phyloP scores from a whole-genome alignment of 441 rosid genomes.

The Cnidoscolus chayamansa region DNA sequence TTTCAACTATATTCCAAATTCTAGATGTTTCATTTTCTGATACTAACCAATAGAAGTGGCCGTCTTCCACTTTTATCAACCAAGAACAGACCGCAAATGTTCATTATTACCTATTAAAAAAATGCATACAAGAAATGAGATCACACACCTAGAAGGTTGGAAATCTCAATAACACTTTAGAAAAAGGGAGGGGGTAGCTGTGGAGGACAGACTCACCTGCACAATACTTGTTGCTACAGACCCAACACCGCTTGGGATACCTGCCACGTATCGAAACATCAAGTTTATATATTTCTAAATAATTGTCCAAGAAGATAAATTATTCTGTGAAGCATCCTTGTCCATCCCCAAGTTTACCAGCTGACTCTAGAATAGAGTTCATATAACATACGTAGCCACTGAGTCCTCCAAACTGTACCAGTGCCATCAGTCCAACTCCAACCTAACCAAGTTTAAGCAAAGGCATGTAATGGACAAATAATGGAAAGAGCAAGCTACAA shows the following conservation, averaged over 20 bases:
- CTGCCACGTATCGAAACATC: background rate
- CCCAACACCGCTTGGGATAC: background rate
- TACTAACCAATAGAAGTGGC: constrained; percentile 8
- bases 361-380: constrained; percentile 46
- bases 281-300: background rate
- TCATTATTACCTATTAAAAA: background rate
- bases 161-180: too few species aligned
- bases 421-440: constrained; percentile 64
- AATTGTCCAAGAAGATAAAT: background rate
- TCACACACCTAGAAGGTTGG: too few species aligned
- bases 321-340: background rate
- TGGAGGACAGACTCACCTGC: background rate
- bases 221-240: background rate
- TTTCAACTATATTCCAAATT: background rate
- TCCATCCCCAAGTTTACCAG: constrained; percentile 5
- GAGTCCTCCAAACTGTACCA: constrained; percentile 70
- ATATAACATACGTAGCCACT: constrained; percentile 55
- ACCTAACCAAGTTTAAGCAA: constrained; percentile 28
- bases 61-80: constrained; percentile 12
- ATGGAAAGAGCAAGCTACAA: too few species aligned
- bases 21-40: background rate
- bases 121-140: background rate
- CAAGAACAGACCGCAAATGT: background rate
- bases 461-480: too few species aligned
- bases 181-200: too few species aligned